Conservation (phyloP, 1,139 yeast species). For the Lizanozyma gosingica region DNA sequence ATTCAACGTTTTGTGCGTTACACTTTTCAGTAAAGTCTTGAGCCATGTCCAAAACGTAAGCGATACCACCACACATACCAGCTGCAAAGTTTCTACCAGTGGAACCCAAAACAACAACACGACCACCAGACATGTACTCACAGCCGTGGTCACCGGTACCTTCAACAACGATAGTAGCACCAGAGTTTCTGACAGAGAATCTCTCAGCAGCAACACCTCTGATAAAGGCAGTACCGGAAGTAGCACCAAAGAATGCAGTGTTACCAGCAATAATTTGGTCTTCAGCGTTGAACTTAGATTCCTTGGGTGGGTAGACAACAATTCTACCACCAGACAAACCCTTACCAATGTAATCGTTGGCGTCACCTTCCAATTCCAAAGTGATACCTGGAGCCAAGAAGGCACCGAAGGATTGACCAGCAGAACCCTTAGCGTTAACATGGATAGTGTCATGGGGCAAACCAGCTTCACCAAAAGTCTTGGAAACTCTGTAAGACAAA, state of each 20-base stretch:
- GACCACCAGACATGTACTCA: conserved; percentile 99
- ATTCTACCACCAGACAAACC: conserved; percentile 95
- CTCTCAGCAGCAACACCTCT: conserved; percentile 98
- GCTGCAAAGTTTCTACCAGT: conserved; percentile 97
- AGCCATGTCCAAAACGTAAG: conserved; percentile 91
- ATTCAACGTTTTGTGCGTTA: conserved; percentile 75
- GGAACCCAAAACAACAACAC: conserved; percentile 84
- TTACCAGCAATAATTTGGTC: conserved; percentile 96
- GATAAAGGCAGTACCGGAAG: conserved; percentile 88
- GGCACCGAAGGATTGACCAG: conserved; percentile 98
- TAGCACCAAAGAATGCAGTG: conserved; percentile 97
- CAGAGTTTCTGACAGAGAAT: conserved; percentile 96
- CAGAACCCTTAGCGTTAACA: conserved; percentile 84
- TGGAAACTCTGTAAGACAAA: conserved; percentile 85
- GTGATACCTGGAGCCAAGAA: conserved; percentile 95
- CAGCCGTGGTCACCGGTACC: conserved; percentile 99
- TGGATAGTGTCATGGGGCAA: conserved; percentile 95
- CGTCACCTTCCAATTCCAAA: conserved; percentile 92
- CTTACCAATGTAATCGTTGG: conserved; percentile 96
- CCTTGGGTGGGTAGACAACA: conserved; percentile 85
- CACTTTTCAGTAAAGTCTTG: conserved; percentile 82
- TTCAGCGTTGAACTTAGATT: conserved; percentile 80
- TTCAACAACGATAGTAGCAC: conserved; percentile 94
- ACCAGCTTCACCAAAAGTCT: conserved; percentile 87
- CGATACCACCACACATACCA: conserved; percentile 99